Evolutionary conservation across 2,329 filamentous ascomycete species (phyloP), one percentile per base, ranked within the genome.

Genomic region (Gnomoniopsis smithogilvyi): DNA sequence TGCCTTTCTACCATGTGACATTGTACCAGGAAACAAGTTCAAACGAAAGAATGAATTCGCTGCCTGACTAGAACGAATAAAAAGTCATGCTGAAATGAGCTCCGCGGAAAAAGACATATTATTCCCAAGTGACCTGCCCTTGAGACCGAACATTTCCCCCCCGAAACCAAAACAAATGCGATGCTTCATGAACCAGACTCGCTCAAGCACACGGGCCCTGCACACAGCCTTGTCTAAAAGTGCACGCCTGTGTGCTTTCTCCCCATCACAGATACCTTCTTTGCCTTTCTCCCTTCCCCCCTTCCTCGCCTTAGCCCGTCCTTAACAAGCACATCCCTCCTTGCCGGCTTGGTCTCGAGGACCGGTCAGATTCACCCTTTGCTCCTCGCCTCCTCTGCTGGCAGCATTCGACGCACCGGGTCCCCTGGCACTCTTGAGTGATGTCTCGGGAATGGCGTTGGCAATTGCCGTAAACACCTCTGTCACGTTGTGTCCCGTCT

Each of bases 391-490:
- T 70, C 78, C 77, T 69, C 86, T 74, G 73, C 85, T 83, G 69
- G 83, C 79, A 58, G 82, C 77, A 64, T 79, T 81, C 59, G 82
- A 78, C 19, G 85, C 80, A 51, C 86, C 88, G 19, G 83, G 79
- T n/a, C 90, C 90, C 66, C 92, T 85, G 36, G 90, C 84, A 53
- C 89, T 93, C 85, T 98, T 98, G 73, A 98, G 79, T 63, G 92
- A 96, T 54, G 92, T 96, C 80, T 99, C 95, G 1, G 95, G 95
- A 68, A 99, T 99, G 45, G 93, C 92, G 72, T 98, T 98, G 61
- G 95, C 95, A 72, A 99, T 99, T 34, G 95, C 95, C 49, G 93
- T 97, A 72, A 99, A 99, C 34, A 99, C 95, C 68, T 97, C 94
- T 55, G 89, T 87, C 43, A 99, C 95, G 73, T 97, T 97, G 71